Percentiles rank a stretch among this genome's conserved stretches.
These are phyloP conservation scores for Apiotrichum laibachii DNA, from an alignment of 1,284 basidiomycete species.

Conservation along the genomic window DNA sequence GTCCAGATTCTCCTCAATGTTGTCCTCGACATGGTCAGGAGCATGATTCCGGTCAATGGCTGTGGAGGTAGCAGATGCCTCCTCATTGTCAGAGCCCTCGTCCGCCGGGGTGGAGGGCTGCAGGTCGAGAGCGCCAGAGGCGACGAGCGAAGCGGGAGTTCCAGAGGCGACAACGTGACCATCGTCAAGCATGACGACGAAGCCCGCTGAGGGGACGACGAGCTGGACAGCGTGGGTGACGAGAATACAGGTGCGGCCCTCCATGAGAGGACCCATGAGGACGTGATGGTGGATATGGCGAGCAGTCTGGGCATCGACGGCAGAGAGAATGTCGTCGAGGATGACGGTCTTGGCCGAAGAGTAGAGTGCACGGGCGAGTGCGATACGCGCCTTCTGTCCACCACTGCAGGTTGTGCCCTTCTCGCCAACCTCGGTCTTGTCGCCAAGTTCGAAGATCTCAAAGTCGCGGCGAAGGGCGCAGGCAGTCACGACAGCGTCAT, in stretches of 20 bases:
- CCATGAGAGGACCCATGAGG: conserved; percentile 48
- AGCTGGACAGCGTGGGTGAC: conserved; percentile 58
- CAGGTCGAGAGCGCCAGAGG: conserved; percentile 27
- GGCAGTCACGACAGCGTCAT: conserved; percentile 54
- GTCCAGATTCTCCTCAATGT: conserved; percentile 41
- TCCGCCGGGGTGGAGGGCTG: conserved; percentile 17
- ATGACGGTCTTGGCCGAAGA: conserved; percentile 46
- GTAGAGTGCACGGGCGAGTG: conserved; percentile 49
- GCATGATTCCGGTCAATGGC: neutral
- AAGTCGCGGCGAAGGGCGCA: conserved; percentile 58
- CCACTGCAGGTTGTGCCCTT: conserved; percentile 56
- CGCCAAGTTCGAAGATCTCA: conserved; percentile 56
- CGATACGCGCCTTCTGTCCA: conserved; percentile 50
- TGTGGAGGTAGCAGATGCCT: neutral
- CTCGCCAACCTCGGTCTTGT: conserved; percentile 60
- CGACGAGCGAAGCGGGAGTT: conserved; percentile 35
- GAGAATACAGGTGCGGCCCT: conserved; percentile 53
- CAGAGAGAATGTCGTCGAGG: conserved; percentile 49
- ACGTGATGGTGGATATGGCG: conserved; percentile 43
- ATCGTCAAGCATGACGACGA: conserved; percentile 46
- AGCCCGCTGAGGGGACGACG: conserved; percentile 53
- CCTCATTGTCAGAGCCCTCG: conserved; percentile 9
- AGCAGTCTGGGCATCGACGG: conserved; percentile 55
- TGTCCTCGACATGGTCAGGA: conserved; percentile 13
- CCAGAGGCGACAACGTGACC: conserved; percentile 42